phyloP scores from a whole-genome alignment of 1,284 basidiomycete genomes.

The Porodaedalea pini region DNA sequence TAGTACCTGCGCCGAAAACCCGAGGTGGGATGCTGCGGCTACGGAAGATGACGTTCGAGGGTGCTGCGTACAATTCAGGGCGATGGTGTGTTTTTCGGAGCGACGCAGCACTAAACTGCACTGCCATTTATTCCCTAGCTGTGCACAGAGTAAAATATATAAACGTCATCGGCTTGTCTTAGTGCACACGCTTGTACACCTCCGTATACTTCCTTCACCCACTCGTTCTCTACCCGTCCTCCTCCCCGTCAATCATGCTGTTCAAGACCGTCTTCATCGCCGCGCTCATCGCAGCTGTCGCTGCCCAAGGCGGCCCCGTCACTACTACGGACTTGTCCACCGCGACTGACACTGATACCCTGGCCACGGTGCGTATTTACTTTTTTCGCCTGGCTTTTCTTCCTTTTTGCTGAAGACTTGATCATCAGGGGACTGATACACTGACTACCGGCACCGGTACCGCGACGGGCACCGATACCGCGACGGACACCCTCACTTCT shows the following conservation, averaged over 20 bases:
- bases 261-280: conserved; percentile 1
- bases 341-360: not conserved
- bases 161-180: not conserved
- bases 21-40: too few relatives aligned
- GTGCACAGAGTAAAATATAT: not conserved
- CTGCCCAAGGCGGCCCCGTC: not conserved
- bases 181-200: not conserved
- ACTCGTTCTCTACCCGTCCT: not conserved
- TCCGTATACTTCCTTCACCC: not conserved
- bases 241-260: not conserved
- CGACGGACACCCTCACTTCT: not conserved
- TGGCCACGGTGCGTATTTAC: not conserved
- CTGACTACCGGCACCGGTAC: not conserved
- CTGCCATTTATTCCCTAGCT: not conserved
- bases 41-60: not conserved
- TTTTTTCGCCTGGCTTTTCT: not conserved
- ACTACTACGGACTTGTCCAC: not conserved
- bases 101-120: not conserved
- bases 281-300: not conserved
- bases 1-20: too few relatives aligned
- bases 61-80: not conserved
- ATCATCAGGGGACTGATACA: not conserved
- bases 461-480: not conserved
- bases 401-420: not conserved
- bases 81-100: not conserved